Evolutionary conservation across 495 filamentous ascomycete species (phyloP).

Genomic region (Thermothielavioides terrestris): DNA sequence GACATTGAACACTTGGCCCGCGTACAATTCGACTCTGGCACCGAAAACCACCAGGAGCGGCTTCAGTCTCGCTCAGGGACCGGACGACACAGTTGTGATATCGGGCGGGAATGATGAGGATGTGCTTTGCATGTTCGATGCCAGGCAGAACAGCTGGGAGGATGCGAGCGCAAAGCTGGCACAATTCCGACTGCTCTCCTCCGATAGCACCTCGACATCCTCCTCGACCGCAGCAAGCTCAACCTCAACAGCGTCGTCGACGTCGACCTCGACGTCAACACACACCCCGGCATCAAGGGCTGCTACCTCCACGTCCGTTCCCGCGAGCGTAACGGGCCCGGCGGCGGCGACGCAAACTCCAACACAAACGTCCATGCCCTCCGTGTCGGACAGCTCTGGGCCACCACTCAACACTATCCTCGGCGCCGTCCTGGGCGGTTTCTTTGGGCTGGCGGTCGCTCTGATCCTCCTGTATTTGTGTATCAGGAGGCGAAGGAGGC

Average conservation of each 20-base stretch:
- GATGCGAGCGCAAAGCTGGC: slow-evolving; percentile 63
- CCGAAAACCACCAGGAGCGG: slow-evolving; percentile 46
- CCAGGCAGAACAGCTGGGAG: slow-evolving; percentile 68
- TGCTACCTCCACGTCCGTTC: slow-evolving; percentile 17
- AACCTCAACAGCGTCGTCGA: slow-evolving; percentile 23
- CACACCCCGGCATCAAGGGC: too few species aligned
- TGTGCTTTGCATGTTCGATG: slow-evolving; percentile 71
- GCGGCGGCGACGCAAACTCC: slow-evolving; percentile 28
- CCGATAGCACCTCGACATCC: slow-evolving; percentile 28
- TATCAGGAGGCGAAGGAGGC: slow-evolving; percentile 49
- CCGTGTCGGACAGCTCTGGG: slow-evolving; percentile 1
- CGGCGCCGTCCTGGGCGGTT: slow-evolving; percentile 68
- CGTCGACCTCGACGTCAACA: slow-evolving; percentile 27
- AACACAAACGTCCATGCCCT: slow-evolving; percentile 19
- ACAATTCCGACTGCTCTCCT: slow-evolving; percentile 29
- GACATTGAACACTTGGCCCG: slow-evolving; percentile 57
- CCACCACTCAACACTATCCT: slow-evolving; percentile 46
- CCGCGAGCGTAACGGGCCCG: slow-evolving; percentile 2
- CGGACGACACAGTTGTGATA: slow-evolving; percentile 62
- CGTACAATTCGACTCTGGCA: slow-evolving; percentile 67
- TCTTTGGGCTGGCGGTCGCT: slow-evolving; percentile 62
- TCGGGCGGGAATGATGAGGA: slow-evolving; percentile 61
- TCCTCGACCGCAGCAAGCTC: slow-evolving; percentile 18
- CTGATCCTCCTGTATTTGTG: slow-evolving; percentile 60
- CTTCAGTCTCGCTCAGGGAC: slow-evolving; percentile 39